Conservation (phyloP, 2,329 filamentous ascomycete genomes). For the Alternaria panax region DNA sequence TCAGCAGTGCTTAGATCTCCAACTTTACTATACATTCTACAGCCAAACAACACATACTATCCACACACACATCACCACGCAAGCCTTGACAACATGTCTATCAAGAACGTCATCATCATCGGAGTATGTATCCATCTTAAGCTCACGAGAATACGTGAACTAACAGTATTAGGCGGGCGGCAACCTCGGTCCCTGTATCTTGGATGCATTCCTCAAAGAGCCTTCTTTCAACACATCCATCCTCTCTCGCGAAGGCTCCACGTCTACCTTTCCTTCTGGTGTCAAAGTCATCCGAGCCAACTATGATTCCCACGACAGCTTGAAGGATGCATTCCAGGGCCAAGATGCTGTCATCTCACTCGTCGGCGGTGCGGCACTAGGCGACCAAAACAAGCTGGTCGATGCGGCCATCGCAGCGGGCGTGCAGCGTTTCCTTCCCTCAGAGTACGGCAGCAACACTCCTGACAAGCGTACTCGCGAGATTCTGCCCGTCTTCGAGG, state of each 20-base stretch:
- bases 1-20: background rate
- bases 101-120: constrained; percentile 55
- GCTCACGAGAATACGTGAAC: background rate
- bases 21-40: background rate
- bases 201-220: constrained; percentile 50
- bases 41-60: background rate
- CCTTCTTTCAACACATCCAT: constrained; percentile 63
- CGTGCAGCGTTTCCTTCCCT: constrained; percentile 68
- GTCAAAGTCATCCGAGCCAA: constrained; percentile 58
- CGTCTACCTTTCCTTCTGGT: constrained; percentile 49
- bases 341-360: constrained; percentile 65
- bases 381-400: constrained; percentile 60
- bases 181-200: constrained; percentile 54
- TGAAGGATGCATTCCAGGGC: constrained; percentile 61
- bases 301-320: constrained; percentile 56
- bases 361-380: constrained; percentile 52
- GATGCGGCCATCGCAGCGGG: constrained; percentile 67
- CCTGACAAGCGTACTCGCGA: constrained; percentile 45
- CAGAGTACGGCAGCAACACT: constrained; percentile 63
- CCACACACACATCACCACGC: background rate
- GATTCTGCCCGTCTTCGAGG: constrained; percentile 60
- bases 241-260: constrained; percentile 60
- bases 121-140: constrained; percentile 43
- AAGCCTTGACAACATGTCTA: constrained; percentile 34
- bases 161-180: constrained; percentile 45